A percentile compares a stretch with the other conserved stretches of the same genome.
Conservation (phyloP, 2,329 filamentous ascomycete genomes). For the Ophiostoma tasmaniense region DNA sequence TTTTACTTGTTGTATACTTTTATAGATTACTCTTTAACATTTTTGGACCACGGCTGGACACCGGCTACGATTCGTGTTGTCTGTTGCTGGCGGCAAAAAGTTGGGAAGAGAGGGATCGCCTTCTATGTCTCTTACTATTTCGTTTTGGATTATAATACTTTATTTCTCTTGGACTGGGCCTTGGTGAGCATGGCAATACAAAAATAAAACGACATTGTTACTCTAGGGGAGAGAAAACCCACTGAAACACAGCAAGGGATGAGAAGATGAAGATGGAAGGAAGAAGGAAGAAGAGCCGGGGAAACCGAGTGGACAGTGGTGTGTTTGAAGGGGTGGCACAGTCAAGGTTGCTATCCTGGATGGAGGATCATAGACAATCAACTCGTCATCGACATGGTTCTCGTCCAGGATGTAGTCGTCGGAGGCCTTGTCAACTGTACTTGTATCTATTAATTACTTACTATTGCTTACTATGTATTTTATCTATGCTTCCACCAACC, state of each 20-base stretch:
- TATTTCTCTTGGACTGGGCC: conserved; percentile 13
- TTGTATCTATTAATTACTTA: not conserved
- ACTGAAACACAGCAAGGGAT: not conserved
- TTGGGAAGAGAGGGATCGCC: conserved; percentile 1
- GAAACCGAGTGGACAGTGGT: not conserved
- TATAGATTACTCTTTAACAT: conserved; percentile 18
- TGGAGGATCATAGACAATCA: not conserved
- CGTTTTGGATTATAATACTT: conserved; percentile 16
- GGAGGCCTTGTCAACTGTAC: not conserved
- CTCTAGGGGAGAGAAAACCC: not conserved
- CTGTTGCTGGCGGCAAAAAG: not conserved
- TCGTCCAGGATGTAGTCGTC: not conserved
- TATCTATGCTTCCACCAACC: not conserved
- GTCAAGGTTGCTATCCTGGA: not conserved
- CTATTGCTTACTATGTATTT: not conserved
- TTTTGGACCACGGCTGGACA: conserved; percentile 4
- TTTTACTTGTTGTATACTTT: conserved; percentile 14
- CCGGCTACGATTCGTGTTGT: not conserved
- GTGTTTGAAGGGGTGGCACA: not conserved
- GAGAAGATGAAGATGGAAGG: no score
- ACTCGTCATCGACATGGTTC: not conserved
- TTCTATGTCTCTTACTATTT: conserved; percentile 6
- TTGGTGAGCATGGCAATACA: conserved; percentile 13
- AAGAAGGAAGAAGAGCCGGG: not conserved
- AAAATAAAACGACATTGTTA: conserved; percentile 10